Evolutionary conservation across 2,329 filamentous ascomycete genomes (phyloP).

Genomic region (Arthrobotrys sinensis): DNA sequence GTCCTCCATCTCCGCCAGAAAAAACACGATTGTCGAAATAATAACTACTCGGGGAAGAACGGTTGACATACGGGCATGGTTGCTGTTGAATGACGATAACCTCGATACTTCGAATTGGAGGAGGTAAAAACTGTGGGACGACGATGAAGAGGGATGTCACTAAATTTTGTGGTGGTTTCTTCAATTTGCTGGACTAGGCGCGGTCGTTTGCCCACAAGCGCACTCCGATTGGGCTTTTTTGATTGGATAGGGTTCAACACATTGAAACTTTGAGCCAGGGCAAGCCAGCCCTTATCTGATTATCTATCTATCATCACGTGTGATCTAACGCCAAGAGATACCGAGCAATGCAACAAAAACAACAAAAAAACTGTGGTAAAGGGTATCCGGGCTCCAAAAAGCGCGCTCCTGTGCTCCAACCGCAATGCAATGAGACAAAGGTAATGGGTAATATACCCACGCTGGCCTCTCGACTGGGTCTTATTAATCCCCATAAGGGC

Average conservation of each 20-base stretch:
- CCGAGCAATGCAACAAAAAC: constrained; percentile 22
- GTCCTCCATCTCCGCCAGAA: constrained; percentile 12
- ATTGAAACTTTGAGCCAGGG: constrained; percentile 30
- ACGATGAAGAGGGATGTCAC: constrained; percentile 30
- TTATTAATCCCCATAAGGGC: neutral
- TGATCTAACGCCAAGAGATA: constrained; percentile 27
- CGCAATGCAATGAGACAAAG: constrained; percentile 13
- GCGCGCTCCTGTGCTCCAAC: constrained; percentile 16
- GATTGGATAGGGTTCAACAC: constrained; percentile 25
- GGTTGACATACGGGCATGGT: constrained; percentile 56
- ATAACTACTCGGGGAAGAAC: constrained; percentile 15
- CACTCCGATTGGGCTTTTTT: constrained; percentile 18
- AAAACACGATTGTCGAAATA: constrained; percentile 12
- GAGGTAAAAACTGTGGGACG: constrained; percentile 30
- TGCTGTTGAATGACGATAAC: constrained; percentile 15
- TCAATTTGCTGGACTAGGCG: constrained; percentile 42
- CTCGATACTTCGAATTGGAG: constrained; percentile 31
- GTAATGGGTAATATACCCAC: constrained; percentile 1
- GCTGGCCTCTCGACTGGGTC: too few species aligned
- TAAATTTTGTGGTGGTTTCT: constrained; percentile 28
- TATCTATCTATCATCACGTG: constrained; percentile 36
- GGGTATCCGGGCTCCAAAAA: constrained; percentile 17
- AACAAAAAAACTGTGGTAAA: constrained; percentile 12
- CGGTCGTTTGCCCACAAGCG: constrained; percentile 36
- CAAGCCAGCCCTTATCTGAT: constrained; percentile 43